phyloP scores from a whole-genome alignment of 139 green algal species.

The Mychonastes homosphaera region DNA sequence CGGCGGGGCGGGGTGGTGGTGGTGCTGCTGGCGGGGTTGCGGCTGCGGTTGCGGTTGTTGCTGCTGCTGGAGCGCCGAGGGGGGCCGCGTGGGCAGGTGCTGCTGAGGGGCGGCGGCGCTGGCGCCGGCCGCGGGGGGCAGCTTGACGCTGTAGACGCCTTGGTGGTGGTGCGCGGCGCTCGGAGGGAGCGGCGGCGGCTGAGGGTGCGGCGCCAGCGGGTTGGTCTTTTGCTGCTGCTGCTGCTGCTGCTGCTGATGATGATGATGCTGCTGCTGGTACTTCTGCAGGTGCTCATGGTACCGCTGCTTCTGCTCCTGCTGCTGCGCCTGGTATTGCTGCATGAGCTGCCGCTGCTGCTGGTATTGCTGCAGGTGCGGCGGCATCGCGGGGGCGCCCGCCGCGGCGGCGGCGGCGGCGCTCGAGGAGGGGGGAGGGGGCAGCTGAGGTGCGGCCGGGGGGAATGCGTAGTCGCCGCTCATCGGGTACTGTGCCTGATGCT shows the following conservation, averaged over 20 bases:
- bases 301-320: background rate
- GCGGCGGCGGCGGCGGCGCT: background rate
- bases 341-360: background rate
- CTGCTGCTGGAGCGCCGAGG: no score
- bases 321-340: background rate
- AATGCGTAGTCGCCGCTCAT: conserved; percentile 1
- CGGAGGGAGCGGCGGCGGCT: no score
- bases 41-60: no score
- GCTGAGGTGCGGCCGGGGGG: no score
- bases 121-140: no score
- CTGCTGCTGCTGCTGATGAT: conserved; percentile 1
- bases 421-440: background rate
- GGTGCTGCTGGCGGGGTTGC: no score
- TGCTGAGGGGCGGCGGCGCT: no score
- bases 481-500: background rate
- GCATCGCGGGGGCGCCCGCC: background rate
- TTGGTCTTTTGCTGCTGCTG: conserved; percentile 3
- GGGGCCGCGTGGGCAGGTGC: no score
- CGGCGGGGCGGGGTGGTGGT: no score
- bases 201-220: no score
- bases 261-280: background rate
- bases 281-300: background rate
- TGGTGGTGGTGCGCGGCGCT: no score
- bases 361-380: conserved; percentile 1
- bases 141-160: no score